phyloP scores from a whole-genome alignment of 331 rosid genomes.

The Telfairia occidentalis region DNA sequence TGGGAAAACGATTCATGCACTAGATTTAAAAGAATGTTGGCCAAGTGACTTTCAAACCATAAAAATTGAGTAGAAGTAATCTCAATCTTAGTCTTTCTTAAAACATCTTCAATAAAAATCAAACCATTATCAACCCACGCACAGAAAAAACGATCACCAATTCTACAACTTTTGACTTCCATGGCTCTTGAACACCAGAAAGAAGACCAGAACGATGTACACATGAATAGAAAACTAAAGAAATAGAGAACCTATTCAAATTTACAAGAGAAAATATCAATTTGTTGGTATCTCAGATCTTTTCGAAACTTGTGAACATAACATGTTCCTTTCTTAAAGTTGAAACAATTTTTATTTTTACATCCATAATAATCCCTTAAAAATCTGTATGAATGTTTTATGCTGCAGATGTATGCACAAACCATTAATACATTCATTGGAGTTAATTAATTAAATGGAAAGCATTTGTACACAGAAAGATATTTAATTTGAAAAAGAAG shows the following conservation, averaged over 20 bases:
- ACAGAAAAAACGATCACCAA: too few relatives aligned
- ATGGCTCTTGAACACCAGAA: too few relatives aligned
- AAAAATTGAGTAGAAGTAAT: too few relatives aligned
- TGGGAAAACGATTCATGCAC: too few relatives aligned
- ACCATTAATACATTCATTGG: neutral
- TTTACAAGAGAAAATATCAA: neutral
- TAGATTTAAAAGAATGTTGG: too few relatives aligned
- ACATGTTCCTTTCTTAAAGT: neutral
- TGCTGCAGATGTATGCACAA: neutral
- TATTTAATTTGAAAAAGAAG: conserved; percentile 6
- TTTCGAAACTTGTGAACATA: neutral
- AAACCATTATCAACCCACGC: too few relatives aligned
- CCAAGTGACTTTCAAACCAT: too few relatives aligned
- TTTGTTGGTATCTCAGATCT: neutral
- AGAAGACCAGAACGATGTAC: too few relatives aligned
- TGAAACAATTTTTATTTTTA: neutral
- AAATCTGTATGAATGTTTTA: neutral
- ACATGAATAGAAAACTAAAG: neutral
- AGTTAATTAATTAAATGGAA: neutral
- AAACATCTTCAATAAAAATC: too few relatives aligned
- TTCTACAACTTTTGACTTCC: too few relatives aligned
- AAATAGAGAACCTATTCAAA: neutral
- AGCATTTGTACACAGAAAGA: neutral
- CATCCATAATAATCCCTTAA: neutral
- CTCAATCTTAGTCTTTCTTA: too few relatives aligned